Conservation (phyloP, 352 stramenopile genomes). For the Phytopythium sindhum region DNA sequence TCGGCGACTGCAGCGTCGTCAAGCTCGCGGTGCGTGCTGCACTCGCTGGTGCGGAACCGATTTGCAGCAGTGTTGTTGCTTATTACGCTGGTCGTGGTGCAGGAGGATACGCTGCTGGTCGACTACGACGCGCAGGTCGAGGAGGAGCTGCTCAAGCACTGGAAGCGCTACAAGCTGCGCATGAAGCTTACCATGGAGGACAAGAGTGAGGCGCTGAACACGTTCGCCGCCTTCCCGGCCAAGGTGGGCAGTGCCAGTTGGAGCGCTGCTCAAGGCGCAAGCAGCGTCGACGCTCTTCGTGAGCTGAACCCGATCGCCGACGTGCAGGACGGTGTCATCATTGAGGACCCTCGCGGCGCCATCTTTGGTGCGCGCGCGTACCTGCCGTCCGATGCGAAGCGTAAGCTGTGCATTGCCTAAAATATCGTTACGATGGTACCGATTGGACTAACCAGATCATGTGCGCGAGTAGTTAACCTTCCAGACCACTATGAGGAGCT, state of each 20-base stretch:
- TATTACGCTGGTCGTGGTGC: slow-evolving; percentile 1
- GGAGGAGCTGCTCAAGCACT: slow-evolving; percentile 72
- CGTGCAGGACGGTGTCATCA: slow-evolving; percentile 35
- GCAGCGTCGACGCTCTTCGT: slow-evolving; percentile 21
- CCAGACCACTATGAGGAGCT: slow-evolving; percentile 40
- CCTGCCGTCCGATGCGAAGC: slow-evolving; percentile 26
- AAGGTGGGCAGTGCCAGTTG: slow-evolving; percentile 22
- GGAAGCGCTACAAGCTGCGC: slow-evolving; percentile 86
- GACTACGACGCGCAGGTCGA: slow-evolving; percentile 64
- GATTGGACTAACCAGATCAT: slow-evolving; percentile 2
- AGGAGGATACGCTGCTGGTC: slow-evolving; percentile 67
- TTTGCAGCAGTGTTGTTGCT: background rate
- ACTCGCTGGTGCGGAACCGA: background rate
- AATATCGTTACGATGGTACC: background rate
- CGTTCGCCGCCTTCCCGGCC: slow-evolving; percentile 52
- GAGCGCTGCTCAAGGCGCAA: slow-evolving; percentile 12
- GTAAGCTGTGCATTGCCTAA: slow-evolving; percentile 15
- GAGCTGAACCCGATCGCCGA: slow-evolving; percentile 32
- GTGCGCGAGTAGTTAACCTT: slow-evolving; percentile 40
- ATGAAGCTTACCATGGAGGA: slow-evolving; percentile 80
- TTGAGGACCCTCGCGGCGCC: slow-evolving; percentile 56
- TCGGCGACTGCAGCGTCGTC: slow-evolving; percentile 77
- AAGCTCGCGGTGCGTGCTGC: slow-evolving; percentile 36
- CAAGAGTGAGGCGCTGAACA: slow-evolving; percentile 43
- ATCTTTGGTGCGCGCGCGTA: slow-evolving; percentile 67